Evolutionary conservation across 495 filamentous ascomycete species (phyloP).

Genomic region (Aspergillus homomorphus): DNA sequence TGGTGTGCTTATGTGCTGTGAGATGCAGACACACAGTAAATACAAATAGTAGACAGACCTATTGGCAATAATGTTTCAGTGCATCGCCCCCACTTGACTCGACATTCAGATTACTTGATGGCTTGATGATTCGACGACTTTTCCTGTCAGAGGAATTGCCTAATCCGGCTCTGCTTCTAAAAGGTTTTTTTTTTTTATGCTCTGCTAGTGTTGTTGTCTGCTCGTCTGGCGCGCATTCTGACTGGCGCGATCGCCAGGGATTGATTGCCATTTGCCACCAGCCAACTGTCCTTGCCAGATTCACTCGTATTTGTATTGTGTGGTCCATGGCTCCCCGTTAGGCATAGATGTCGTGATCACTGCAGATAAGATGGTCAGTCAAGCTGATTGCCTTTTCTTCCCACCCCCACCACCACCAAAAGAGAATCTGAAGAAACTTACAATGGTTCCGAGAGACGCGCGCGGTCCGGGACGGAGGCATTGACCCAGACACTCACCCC

Average conservation of each 20-base stretch:
- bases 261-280: too few species aligned
- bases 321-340: too few species aligned
- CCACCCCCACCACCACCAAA: neutral
- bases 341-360: neutral
- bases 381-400: too few species aligned
- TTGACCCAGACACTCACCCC: conserved; percentile 13
- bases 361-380: neutral
- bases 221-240: too few species aligned
- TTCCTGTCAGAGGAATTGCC: neutral
- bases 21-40: too few species aligned
- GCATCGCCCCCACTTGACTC: too few species aligned
- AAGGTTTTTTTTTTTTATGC: neutral
- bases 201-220: too few species aligned
- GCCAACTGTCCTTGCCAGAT: too few species aligned
- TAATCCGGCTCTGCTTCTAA: neutral
- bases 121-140: neutral
- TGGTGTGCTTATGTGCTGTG: too few species aligned
- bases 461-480: neutral
- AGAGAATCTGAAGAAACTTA: conserved; percentile 6
- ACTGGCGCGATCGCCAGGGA: too few species aligned
- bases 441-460: neutral
- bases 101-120: neutral
- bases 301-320: too few species aligned
- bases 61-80: neutral
- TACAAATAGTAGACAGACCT: neutral